phyloP scores from a whole-genome alignment of 768 basidiomycete genomes.

The Pleurotus giganteus region DNA sequence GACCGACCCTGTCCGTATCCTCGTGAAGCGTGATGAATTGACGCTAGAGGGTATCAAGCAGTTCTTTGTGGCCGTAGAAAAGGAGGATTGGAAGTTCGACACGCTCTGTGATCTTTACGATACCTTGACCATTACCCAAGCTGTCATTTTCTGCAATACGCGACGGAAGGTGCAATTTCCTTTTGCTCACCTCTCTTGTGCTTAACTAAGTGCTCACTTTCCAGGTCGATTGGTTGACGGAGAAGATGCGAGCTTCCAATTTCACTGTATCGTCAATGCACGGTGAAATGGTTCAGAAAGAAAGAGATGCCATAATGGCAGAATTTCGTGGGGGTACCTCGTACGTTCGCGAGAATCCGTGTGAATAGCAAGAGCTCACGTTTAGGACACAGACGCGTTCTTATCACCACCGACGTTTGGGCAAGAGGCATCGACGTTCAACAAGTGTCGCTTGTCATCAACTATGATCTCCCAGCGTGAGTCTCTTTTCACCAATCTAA shows the following conservation, averaged over 20 bases:
- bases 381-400: conserved; percentile 62
- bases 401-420: conserved; percentile 97
- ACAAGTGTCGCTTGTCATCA: conserved; percentile 96
- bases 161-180: conserved; percentile 75
- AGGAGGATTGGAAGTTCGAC: conserved; percentile 99
- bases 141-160: conserved; percentile 99
- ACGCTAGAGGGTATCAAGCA: conserved; percentile 96
- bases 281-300: conserved; percentile 95
- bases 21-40: conserved; percentile 99
- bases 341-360: conserved; percentile 42
- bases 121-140: conserved; percentile 98
- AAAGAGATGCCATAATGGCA: conserved; percentile 94
- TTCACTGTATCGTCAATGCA: conserved; percentile 98
- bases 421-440: conserved; percentile 98
- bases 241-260: conserved; percentile 98
- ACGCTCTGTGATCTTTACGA: conserved; percentile 97
- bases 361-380: conserved; percentile 15
- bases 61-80: conserved; percentile 98
- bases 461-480: conserved; percentile 93
- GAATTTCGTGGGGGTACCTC: conserved; percentile 93
- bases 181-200: neutral
- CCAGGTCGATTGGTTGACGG: conserved; percentile 96
- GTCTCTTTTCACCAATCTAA: conserved; percentile 24
- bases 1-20: conserved; percentile 97
- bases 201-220: conserved; percentile 11